phyloP scores from a whole-genome alignment of 768 basidiomycete species.

The Scleroderma citrinum region DNA sequence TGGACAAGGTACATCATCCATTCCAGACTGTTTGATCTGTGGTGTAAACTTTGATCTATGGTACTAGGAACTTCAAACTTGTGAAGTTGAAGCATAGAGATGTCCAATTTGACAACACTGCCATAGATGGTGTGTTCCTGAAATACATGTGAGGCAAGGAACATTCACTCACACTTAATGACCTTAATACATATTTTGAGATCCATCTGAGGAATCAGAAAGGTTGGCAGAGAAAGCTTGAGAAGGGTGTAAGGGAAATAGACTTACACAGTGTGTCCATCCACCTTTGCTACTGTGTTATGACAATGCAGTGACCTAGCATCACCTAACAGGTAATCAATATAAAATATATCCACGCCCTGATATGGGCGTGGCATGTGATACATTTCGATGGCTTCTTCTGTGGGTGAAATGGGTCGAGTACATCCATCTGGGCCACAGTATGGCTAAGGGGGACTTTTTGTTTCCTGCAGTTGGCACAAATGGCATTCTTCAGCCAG shows the following conservation, averaged over 20 bases:
- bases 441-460: constrained; percentile 11
- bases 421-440: not conserved
- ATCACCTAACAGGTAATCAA: not conserved
- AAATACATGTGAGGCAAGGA: constrained; percentile 3
- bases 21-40: no score
- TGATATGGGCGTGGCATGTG: not conserved
- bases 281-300: not conserved
- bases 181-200: constrained; percentile 14
- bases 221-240: constrained; percentile 20
- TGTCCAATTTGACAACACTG: constrained; percentile 2
- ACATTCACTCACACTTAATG: not conserved
- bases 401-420: constrained; percentile 4
- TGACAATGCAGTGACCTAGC: not conserved
- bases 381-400: not conserved
- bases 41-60: not conserved
- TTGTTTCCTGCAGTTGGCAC: constrained; percentile 20
- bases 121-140: not conserved
- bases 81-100: constrained; percentile 19
- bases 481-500: constrained; percentile 18
- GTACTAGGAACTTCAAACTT: constrained; percentile 28
- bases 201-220: constrained; percentile 17
- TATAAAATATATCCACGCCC: not conserved
- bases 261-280: constrained; percentile 9
- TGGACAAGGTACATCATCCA: not conserved
- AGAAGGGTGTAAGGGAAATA: constrained; percentile 19